phyloP scores from a whole-genome alignment of 1,139 yeast genomes.

The Blastobotrys raffinosifermentans region DNA sequence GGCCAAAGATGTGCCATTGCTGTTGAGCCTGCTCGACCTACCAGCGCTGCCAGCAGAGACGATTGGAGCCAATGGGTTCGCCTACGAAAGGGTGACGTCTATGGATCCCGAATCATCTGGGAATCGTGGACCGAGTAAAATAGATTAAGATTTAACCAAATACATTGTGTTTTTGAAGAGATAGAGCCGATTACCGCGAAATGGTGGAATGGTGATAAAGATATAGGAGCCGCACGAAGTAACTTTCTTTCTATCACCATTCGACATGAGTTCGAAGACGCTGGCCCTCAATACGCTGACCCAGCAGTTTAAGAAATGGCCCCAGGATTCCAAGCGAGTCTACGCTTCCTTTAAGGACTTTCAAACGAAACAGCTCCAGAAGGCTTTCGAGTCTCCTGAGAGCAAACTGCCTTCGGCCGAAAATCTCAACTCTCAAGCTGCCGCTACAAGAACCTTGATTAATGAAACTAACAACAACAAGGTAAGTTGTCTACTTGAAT shows the following conservation, averaged over 20 bases:
- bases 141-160: too few species aligned
- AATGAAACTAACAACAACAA: constrained; percentile 20
- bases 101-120: constrained; percentile 48
- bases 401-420: constrained; percentile 22
- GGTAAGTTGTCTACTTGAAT: constrained; percentile 16
- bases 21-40: constrained; percentile 57
- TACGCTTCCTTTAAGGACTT: constrained; percentile 30
- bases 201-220: too few species aligned
- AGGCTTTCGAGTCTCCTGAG: constrained; percentile 18
- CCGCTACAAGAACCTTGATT: constrained; percentile 23
- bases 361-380: constrained; percentile 26
- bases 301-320: constrained; percentile 23
- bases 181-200: too few species aligned
- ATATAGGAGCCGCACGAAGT: too few species aligned
- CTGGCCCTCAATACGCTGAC: constrained; percentile 14
- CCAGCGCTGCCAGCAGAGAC: constrained; percentile 47
- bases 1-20: constrained; percentile 54
- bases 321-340: constrained; percentile 28
- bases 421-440: constrained; percentile 24
- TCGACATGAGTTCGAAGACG: constrained; percentile 7
- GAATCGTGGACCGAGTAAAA: too few species aligned
- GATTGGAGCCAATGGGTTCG: constrained; percentile 49
- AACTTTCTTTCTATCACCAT: constrained; percentile 2
- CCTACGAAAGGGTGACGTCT: constrained; percentile 47
- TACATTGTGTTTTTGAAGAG: too few species aligned